These are phyloP conservation scores for Pelargonium myrrhifolium DNA, from an alignment of 441 rosid species.

Conservation along the genomic window DNA sequence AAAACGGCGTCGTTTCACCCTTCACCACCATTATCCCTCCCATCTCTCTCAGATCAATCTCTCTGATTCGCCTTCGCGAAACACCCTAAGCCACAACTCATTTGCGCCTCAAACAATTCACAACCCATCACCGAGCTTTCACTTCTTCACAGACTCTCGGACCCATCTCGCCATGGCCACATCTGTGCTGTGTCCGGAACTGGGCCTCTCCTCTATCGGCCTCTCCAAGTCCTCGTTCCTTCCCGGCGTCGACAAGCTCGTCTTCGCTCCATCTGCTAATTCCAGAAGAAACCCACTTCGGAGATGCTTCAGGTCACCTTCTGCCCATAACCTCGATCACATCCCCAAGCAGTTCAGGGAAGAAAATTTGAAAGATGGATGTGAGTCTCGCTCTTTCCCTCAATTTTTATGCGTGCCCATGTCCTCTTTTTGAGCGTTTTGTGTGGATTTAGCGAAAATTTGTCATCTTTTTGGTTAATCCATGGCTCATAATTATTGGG, in stretches of 20 bases:
- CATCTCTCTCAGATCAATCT: too few relatives aligned
- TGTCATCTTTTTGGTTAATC: too few relatives aligned
- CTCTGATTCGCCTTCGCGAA: too few relatives aligned
- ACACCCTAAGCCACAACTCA: too few relatives aligned
- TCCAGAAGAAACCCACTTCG: slow-evolving; percentile 20
- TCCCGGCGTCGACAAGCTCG: slow-evolving; percentile 30
- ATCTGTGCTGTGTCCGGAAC: slow-evolving; percentile 37
- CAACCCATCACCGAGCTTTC: too few relatives aligned
- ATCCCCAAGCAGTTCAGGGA: slow-evolving; percentile 68
- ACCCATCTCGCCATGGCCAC: slow-evolving; percentile 38
- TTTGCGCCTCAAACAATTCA: too few relatives aligned
- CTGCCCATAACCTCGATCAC: slow-evolving; percentile 41
- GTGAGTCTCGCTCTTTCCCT: slow-evolving; percentile 30
- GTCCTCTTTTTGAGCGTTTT: not conserved
- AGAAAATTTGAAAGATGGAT: slow-evolving; percentile 66
- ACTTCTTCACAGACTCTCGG: too few relatives aligned
- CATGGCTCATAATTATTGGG: not conserved
- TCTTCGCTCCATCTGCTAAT: slow-evolving; percentile 13
- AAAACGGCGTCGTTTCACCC: too few relatives aligned
- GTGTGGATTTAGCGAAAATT: not conserved
- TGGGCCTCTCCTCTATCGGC: slow-evolving; percentile 19
- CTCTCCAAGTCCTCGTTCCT: slow-evolving; percentile 41
- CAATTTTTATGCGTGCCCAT: not conserved
- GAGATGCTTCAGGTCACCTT: slow-evolving; percentile 29
- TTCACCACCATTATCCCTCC: too few relatives aligned